phyloP scores from a whole-genome alignment of 306 rosid species.

The Rosa chinensis region DNA sequence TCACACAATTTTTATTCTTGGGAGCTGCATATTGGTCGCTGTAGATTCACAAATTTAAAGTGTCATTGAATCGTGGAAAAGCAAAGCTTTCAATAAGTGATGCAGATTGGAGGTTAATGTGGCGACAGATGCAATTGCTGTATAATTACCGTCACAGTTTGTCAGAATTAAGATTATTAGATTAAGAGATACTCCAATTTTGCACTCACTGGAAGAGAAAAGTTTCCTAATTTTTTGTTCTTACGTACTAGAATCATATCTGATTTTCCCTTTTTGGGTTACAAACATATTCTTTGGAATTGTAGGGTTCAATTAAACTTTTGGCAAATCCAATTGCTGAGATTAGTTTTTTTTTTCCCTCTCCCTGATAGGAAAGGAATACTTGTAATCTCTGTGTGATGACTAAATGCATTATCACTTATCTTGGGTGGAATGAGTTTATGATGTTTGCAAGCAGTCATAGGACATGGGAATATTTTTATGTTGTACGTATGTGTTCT shows the following conservation, averaged over 20 bases:
- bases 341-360: background rate
- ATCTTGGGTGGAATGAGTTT: too few relatives aligned
- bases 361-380: background rate
- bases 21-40: background rate
- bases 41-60: background rate
- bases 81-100: background rate
- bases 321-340: background rate
- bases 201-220: background rate
- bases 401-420: too few relatives aligned
- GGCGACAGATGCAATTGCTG: background rate
- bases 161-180: background rate
- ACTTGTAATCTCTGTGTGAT: too few relatives aligned
- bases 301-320: background rate
- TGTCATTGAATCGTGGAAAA: background rate
- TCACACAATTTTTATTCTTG: constrained; percentile 11
- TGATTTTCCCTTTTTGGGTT: background rate
- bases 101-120: background rate
- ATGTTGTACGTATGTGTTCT: too few relatives aligned
- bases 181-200: background rate
- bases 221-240: background rate
- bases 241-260: background rate
- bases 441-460: too few relatives aligned
- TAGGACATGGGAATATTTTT: too few relatives aligned
- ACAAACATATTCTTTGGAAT: background rate
- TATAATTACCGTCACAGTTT: background rate